Evolutionary conservation across 108 stramenopile species (phyloP), one percentile per base, ranked within the genome.

Genomic region (Conticribra guillardii): DNA sequence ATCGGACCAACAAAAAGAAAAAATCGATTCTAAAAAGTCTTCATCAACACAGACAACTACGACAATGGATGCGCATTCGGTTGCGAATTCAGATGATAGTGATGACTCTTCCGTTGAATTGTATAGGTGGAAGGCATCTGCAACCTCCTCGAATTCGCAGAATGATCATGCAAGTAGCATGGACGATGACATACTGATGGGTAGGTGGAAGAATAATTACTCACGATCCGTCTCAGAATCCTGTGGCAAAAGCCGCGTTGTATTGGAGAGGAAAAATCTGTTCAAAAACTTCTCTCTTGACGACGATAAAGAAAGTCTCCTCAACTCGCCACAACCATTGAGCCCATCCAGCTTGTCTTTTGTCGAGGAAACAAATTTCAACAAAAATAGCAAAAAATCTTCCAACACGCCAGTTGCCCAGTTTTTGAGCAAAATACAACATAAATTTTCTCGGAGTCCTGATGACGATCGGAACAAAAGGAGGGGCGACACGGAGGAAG

Each of bases 101-200:
- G 76, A 77, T 29, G 76, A 77, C 49, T 69, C 68, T 34, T 77
- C 76, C 18, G 37, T 69, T 18, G 68, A 69, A 30, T 47, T 67
- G 63, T 69, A 69, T 55, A 66, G 67, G 18, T 34, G 75, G 58
- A 68, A 59, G 46, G 47, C 48, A 0, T 49, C 58, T 32, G 0
- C 30, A 26, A n/a, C n/a, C n/a, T n/a, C n/a, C n/a, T n/a, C n/a
- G n/a, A n/a, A n/a, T n/a, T n/a, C n/a, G n/a, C n/a, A n/a, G n/a
- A n/a, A n/a, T n/a, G n/a, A n/a, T n/a, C n/a, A n/a, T n/a, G n/a
- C n/a, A n/a, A n/a, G n/a, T n/a, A n/a, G n/a, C n/a, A n/a, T n/a
- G n/a, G n/a, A n/a, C n/a, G n/a, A n/a, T n/a, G n/a, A n/a, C n/a
- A n/a, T n/a, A n/a, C n/a, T n/a, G n/a, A n/a, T n/a, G n/a, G n/a